These are phyloP conservation scores for Monosporascus ibericus DNA, from an alignment of 2,329 filamentous ascomycete genomes.

Conservation along the genomic window DNA sequence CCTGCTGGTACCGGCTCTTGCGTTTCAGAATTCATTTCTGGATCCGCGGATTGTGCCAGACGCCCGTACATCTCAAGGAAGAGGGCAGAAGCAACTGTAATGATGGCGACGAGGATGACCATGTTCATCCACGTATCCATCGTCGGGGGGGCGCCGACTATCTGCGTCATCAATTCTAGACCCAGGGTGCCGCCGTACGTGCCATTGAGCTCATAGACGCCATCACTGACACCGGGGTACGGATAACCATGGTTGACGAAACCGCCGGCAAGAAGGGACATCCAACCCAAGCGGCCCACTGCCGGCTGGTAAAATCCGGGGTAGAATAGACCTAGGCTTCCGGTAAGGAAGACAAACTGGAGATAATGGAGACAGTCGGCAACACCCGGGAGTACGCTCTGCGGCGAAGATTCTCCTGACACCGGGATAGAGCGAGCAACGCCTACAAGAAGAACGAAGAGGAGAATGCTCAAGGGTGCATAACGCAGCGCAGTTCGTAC, in stretches of 20 bases:
- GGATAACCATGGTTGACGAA: slow-evolving; percentile 13
- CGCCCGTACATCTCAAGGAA: slow-evolving; percentile 2
- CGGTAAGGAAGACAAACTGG: slow-evolving; percentile 67
- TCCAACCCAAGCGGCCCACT: slow-evolving; percentile 62
- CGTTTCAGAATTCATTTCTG: not conserved
- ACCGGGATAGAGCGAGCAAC: slow-evolving; percentile 1
- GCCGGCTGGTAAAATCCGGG: slow-evolving; percentile 70
- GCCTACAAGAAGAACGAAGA: slow-evolving; percentile 12
- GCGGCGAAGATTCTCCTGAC: not conserved
- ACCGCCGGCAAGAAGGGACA: slow-evolving; percentile 46
- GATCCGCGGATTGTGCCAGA: not conserved
- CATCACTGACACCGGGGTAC: slow-evolving; percentile 35
- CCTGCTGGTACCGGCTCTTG: not conserved
- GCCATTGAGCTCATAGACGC: slow-evolving; percentile 61
- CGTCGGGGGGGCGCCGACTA: slow-evolving; percentile 57
- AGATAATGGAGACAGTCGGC: slow-evolving; percentile 65
- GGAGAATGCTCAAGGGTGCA: slow-evolving; percentile 9
- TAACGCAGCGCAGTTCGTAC: slow-evolving; percentile 6
- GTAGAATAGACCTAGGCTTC: slow-evolving; percentile 63
- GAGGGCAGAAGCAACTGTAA: slow-evolving; percentile 2
- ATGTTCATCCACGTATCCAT: slow-evolving; percentile 66
- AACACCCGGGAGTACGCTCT: slow-evolving; percentile 13
- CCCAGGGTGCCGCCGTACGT: slow-evolving; percentile 51
- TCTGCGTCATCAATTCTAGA: slow-evolving; percentile 60
- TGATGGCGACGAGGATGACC: slow-evolving; percentile 43